These are phyloP conservation scores for Drechmeria coniospora DNA, from an alignment of 2,329 filamentous ascomycete genomes.

Conservation along the genomic window DNA sequence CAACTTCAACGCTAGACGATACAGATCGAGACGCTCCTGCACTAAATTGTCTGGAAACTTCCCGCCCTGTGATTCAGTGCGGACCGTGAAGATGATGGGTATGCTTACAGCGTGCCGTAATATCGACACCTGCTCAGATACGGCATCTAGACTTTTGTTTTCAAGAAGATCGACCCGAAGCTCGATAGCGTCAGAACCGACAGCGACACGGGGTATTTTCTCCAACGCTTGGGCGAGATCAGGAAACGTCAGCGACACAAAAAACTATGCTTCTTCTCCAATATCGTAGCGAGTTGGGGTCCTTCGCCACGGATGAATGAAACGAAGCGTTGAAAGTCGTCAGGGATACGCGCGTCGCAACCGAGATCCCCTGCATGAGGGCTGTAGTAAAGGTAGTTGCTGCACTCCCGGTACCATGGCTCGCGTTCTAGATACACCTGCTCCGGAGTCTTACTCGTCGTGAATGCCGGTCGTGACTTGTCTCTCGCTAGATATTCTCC, in stretches of 20 bases:
- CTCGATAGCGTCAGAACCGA: conserved; percentile 87
- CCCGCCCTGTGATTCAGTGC: conserved; percentile 75
- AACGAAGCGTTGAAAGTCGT: conserved; percentile 22
- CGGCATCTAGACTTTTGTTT: conserved; percentile 60
- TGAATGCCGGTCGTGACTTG: conserved; percentile 81
- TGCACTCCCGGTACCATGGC: conserved; percentile 82
- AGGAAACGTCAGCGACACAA: conserved; percentile 78
- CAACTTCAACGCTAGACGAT: conserved; percentile 62
- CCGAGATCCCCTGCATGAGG: conserved; percentile 34
- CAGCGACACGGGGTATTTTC: conserved; percentile 54
- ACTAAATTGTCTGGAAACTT: conserved; percentile 66
- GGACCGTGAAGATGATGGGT: conserved; percentile 84
- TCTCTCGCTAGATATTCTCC: conserved; percentile 80
- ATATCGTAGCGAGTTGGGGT: conserved; percentile 29
- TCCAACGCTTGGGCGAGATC: conserved; percentile 49
- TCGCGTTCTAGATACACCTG: conserved; percentile 80
- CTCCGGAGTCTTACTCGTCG: conserved; percentile 84
- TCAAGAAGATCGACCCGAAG: conserved; percentile 80
- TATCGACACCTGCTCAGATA: conserved; percentile 67
- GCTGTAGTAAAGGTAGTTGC: conserved; percentile 86
- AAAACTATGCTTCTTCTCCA: conserved; percentile 62
- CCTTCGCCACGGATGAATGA: conserved; percentile 21
- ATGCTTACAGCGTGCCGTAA: conserved; percentile 56
- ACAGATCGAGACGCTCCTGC: conserved; percentile 58
- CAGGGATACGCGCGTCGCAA: conserved; percentile 12